These are phyloP conservation scores for Trichothecium sympodiale DNA, from an alignment of 2,329 filamentous ascomycete species.

Conservation along the genomic window DNA sequence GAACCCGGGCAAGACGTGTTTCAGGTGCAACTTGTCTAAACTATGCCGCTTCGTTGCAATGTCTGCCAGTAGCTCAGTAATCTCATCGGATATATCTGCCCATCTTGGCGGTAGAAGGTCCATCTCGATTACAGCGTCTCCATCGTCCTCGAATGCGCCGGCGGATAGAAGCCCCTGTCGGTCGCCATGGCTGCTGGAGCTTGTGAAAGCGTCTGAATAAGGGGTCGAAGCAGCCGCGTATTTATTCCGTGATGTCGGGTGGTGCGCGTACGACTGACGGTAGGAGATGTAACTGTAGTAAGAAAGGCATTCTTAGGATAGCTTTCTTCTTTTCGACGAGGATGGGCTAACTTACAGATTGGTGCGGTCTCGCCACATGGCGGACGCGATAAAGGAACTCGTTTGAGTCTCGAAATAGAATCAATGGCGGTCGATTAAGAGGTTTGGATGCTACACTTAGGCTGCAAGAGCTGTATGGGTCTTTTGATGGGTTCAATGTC, in stretches of 20 bases:
- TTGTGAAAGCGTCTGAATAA: slow-evolving; percentile 49
- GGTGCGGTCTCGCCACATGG: slow-evolving; percentile 98
- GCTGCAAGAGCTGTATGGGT: too few species aligned
- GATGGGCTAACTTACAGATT: slow-evolving; percentile 62
- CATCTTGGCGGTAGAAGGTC: slow-evolving; percentile 88
- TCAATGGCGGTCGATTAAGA: too few species aligned
- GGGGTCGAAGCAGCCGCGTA: slow-evolving; percentile 42
- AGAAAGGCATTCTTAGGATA: slow-evolving; percentile 13
- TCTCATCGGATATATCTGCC: slow-evolving; percentile 91
- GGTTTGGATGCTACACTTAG: too few species aligned
- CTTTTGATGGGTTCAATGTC: too few species aligned
- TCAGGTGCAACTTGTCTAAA: slow-evolving; percentile 89
- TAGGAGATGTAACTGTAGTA: slow-evolving; percentile 83
- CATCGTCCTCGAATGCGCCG: slow-evolving; percentile 70
- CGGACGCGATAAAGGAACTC: slow-evolving; percentile 34
- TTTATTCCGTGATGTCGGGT: slow-evolving; percentile 75
- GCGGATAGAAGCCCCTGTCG: slow-evolving; percentile 74
- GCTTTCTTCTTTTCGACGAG: slow-evolving; percentile 3
- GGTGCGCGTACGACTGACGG: slow-evolving; percentile 94
- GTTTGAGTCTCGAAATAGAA: too few species aligned
- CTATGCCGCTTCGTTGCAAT: slow-evolving; percentile 75
- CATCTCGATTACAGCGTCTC: slow-evolving; percentile 97
- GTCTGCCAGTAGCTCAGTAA: slow-evolving; percentile 68
- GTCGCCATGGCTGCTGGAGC: slow-evolving; percentile 35
- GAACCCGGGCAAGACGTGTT: slow-evolving; percentile 92